Percentiles rank a stretch among this genome's conserved stretches.
These are phyloP conservation scores for Geosiphon pyriformis DNA, from an alignment of 192 early-diverging fungal genomes.

Conservation along the genomic window DNA sequence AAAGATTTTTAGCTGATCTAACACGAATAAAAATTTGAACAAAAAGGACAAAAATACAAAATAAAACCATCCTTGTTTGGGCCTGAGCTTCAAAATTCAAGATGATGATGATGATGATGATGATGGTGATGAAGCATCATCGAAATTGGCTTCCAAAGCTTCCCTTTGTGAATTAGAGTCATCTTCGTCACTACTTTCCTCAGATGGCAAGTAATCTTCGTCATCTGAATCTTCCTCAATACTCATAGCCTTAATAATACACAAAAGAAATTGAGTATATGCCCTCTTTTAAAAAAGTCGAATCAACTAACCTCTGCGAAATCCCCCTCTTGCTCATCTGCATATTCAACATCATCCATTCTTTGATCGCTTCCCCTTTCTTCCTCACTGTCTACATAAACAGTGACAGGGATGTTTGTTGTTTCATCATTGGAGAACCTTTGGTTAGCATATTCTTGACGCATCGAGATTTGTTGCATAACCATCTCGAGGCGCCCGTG, in stretches of 20 bases:
- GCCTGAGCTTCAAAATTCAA: no score
- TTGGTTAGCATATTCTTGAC: slow-evolving; percentile 28
- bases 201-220: no score
- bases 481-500: slow-evolving; percentile 50
- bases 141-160: no score
- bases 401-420: slow-evolving; percentile 35
- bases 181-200: no score
- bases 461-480: slow-evolving; percentile 44
- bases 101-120: no score
- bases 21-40: no score
- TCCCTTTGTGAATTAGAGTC: no score
- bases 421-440: slow-evolving; percentile 19
- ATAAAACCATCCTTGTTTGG: no score
- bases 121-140: no score
- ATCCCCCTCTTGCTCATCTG: slow-evolving; percentile 27
- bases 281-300: slow-evolving; percentile 15
- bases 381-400: slow-evolving; percentile 39
- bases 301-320: slow-evolving; percentile 23
- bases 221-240: slow-evolving; percentile 21
- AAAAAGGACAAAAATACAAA: no score
- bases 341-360: slow-evolving; percentile 28
- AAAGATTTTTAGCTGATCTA: no score
- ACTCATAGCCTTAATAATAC: neutral
- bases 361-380: slow-evolving; percentile 32
- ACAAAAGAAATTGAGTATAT: neutral